Evolutionary conservation across 495 filamentous ascomycete species (phyloP), one percentile per base, ranked within the genome.

Genomic region (Apiosordaria backusii): DNA sequence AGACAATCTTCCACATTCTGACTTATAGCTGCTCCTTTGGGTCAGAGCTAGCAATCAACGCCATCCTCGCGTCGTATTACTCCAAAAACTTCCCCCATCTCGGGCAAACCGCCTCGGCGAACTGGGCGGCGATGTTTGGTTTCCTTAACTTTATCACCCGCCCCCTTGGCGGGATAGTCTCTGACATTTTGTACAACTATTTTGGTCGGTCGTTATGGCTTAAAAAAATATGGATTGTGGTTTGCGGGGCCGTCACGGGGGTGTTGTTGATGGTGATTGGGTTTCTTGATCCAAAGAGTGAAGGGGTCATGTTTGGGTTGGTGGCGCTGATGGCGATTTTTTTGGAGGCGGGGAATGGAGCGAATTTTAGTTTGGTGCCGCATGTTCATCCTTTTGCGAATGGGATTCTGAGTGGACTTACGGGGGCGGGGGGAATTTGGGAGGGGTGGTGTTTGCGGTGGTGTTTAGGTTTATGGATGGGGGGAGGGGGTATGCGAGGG

Each of bases 121-220:
- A 85, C 67, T 95, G 90, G 89, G 90, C 91, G 0, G 90, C 92
- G 63, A 96, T 96, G 88, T 97, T 95, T 72, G 92, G 92, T 13
- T 87, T 97, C 57, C 79, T 97, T 22, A 96, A 97, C 76, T 78
- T 93, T 27, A 75, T 89, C 64, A 89, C 84, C 63, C 85, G 92
- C 2, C 92, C 92, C 0, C 69, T 85, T 0, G 92, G 92, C 54
- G 92, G 92, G 0, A 81, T 90, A 18, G 63, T 91, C 13, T 82
- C 85, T 3, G 92, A 97, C 67, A 23, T 88, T 9, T 71, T 93
- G 3, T 96, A 93, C 80, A 79, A 77, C 19, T 72, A 71, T 24
- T 85, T 83, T 1, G 82, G 84, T 3, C 68, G 73, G 65, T 86
- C 69, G 52, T 77, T 92, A 16, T 91, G 89, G 86, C 83, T 82